Evolutionary conservation across 75 land plant genomes (phyloP).

Genomic region (Picea glauca): DNA sequence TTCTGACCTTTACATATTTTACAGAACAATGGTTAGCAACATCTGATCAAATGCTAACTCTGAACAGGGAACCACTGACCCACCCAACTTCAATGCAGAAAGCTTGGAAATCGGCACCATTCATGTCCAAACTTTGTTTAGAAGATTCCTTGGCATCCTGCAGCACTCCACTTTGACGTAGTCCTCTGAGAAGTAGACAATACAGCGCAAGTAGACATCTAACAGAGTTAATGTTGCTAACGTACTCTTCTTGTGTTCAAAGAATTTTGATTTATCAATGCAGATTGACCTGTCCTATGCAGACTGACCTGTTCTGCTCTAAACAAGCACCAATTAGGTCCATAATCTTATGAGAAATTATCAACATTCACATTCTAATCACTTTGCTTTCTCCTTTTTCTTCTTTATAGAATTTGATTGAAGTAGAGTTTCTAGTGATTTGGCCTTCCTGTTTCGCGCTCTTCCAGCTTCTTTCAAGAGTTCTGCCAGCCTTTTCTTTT

Average conservation of each 20-base stretch:
- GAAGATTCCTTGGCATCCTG: not conserved
- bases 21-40: slow-evolving; percentile 10
- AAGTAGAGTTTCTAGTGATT: slow-evolving; percentile 59
- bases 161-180: not conserved
- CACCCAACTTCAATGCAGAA: not conserved
- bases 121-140: not conserved
- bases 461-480: slow-evolving; percentile 73
- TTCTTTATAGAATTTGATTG: slow-evolving; percentile 36
- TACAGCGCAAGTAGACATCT: slow-evolving; percentile 3
- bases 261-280: not conserved
- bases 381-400: slow-evolving; percentile 39
- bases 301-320: not conserved
- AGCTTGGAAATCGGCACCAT: no score
- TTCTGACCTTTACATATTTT: slow-evolving; percentile 12
- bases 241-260: slow-evolving; percentile 5
- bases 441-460: slow-evolving; percentile 48
- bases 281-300: not conserved
- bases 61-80: not conserved
- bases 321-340: no score
- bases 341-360: no score
- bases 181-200: not conserved
- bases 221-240: slow-evolving; percentile 7
- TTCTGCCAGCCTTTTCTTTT: slow-evolving; percentile 56
- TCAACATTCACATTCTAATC: slow-evolving; percentile 5
- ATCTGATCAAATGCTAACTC: not conserved